A percentile compares a stretch with the other conserved stretches of the same genome.
Evolutionary conservation across 306 rosid genomes (phyloP).

Genomic region (Cicer bijugum): DNA sequence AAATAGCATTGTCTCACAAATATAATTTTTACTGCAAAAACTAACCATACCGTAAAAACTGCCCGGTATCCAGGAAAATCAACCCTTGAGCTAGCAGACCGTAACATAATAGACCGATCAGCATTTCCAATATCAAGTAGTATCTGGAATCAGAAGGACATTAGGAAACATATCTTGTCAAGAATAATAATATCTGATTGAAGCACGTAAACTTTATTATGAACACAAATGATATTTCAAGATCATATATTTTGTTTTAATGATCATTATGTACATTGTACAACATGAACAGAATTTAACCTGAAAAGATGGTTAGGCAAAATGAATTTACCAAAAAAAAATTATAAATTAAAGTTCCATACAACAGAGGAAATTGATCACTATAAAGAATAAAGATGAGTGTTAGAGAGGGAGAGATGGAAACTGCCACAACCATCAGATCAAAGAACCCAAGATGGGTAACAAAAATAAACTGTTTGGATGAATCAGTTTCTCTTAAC

Average conservation of each 20-base stretch:
- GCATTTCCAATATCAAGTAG: slow-evolving; percentile 80
- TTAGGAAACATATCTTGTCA: slow-evolving; percentile 33
- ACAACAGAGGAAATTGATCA: neutral
- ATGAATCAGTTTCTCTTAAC: neutral
- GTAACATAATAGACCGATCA: slow-evolving; percentile 63
- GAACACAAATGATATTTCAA: slow-evolving; percentile 10
- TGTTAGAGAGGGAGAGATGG: neutral
- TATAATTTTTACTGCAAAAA: slow-evolving; percentile 24
- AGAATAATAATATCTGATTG: slow-evolving; percentile 30
- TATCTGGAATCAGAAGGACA: slow-evolving; percentile 57
- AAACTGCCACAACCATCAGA: neutral
- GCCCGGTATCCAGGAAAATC: slow-evolving; percentile 81
- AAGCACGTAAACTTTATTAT: slow-evolving; percentile 40
- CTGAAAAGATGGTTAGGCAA: neutral
- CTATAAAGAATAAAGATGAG: neutral
- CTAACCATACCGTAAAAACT: slow-evolving; percentile 68
- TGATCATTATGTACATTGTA: neutral
- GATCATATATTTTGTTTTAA: slow-evolving; percentile 21
- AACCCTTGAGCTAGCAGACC: slow-evolving; percentile 74
- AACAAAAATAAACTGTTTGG: slow-evolving; percentile 4
- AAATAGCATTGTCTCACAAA: slow-evolving; percentile 37
- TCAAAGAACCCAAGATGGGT: neutral
- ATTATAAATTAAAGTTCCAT: neutral
- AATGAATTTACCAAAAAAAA: neutral
- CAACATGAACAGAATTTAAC: slow-evolving; percentile 31